These are phyloP conservation scores for Stygiomarasmius scandens DNA, from an alignment of 1,284 basidiomycete genomes.

Conservation along the genomic window DNA sequence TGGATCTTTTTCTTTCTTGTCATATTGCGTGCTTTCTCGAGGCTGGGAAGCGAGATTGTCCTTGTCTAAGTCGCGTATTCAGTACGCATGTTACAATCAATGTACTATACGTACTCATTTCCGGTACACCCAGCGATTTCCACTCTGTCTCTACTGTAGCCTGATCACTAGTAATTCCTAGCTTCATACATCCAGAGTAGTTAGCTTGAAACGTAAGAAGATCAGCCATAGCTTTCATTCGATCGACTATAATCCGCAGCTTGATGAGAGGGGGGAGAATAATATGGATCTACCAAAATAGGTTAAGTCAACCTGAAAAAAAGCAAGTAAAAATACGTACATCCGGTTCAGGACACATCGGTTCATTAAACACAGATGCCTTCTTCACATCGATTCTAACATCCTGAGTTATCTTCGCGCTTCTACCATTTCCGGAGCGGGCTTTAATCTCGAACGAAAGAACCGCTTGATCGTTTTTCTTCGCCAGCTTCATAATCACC, in stretches of 20 bases:
- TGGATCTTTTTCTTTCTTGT: slow-evolving; percentile 42
- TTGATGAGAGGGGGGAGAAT: slow-evolving; percentile 79
- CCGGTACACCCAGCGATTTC: slow-evolving; percentile 74
- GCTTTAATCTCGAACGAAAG: slow-evolving; percentile 74
- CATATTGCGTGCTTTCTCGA: background rate
- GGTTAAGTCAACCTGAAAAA: slow-evolving; percentile 2
- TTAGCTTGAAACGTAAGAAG: slow-evolving; percentile 76
- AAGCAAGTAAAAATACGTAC: slow-evolving; percentile 44
- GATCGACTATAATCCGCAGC: slow-evolving; percentile 78
- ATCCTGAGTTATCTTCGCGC: slow-evolving; percentile 68
- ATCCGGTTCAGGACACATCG: slow-evolving; percentile 87
- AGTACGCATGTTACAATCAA: background rate
- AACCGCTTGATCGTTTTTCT: slow-evolving; percentile 77
- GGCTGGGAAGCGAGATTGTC: slow-evolving; percentile 26
- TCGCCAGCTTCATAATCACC: slow-evolving; percentile 81
- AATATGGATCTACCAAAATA: slow-evolving; percentile 69
- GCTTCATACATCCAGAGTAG: slow-evolving; percentile 60
- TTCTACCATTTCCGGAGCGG: slow-evolving; percentile 54
- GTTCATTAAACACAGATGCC: slow-evolving; percentile 79
- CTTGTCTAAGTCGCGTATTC: slow-evolving; percentile 8
- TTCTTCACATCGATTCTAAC: slow-evolving; percentile 79
- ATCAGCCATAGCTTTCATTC: slow-evolving; percentile 75
- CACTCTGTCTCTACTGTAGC: slow-evolving; percentile 82
- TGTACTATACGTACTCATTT: slow-evolving; percentile 51
- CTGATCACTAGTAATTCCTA: slow-evolving; percentile 71